phyloP scores from a whole-genome alignment of 225 moss, liverwort and hornwort species.

The Pseudisothecium myosuroides region DNA sequence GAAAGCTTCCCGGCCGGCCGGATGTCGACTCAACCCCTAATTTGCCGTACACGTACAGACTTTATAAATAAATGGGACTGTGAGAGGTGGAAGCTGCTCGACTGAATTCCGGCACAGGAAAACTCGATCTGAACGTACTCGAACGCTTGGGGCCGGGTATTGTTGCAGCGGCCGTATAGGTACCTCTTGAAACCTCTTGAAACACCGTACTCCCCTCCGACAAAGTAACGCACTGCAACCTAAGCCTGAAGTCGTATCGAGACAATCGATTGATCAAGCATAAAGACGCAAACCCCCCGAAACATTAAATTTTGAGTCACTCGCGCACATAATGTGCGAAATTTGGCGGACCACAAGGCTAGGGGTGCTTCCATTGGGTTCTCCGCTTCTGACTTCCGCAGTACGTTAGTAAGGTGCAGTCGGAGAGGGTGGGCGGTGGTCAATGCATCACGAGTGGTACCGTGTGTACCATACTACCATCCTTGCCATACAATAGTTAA shows the following conservation, averaged over 20 bases:
- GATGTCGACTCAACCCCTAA: not conserved
- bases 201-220: not conserved
- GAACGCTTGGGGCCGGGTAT: not conserved
- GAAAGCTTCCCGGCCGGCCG: not conserved
- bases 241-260: not conserved
- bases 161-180: not conserved
- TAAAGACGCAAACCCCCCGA: not conserved
- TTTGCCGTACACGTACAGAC: too few species aligned
- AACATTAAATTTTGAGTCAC: not conserved
- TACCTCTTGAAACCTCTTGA: not conserved
- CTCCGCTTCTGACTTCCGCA: not conserved
- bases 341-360: not conserved
- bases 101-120: not conserved
- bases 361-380: not conserved
- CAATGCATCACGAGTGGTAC: not conserved
- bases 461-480: not conserved
- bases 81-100: not conserved
- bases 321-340: too few species aligned
- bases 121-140: not conserved
- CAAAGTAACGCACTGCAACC: not conserved
- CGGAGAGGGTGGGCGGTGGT: not conserved
- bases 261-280: not conserved
- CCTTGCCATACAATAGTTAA: not conserved
- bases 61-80: not conserved
- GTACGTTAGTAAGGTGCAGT: not conserved